These are phyloP conservation scores for Claviceps citrina DNA, from an alignment of 2,329 filamentous ascomycete genomes.

Conservation along the genomic window DNA sequence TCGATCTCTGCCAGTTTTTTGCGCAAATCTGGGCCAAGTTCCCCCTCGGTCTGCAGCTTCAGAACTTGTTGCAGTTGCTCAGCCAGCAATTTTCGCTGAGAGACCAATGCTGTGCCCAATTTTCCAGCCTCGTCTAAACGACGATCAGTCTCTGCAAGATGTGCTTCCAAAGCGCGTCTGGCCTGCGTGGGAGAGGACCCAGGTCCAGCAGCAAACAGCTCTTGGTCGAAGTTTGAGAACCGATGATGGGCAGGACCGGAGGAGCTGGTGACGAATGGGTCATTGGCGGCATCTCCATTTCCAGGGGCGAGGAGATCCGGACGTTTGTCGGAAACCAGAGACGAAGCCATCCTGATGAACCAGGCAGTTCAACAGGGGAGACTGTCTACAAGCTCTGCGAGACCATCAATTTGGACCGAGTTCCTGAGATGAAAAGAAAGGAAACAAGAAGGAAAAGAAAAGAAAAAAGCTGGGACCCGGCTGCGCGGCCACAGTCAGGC, in stretches of 20 bases:
- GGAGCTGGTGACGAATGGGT: slow-evolving; percentile 41
- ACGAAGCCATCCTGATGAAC: slow-evolving; percentile 25
- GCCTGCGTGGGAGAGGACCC: slow-evolving; percentile 68
- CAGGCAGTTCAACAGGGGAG: slow-evolving; percentile 10
- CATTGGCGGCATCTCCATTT: slow-evolving; percentile 24
- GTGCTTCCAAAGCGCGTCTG: slow-evolving; percentile 76
- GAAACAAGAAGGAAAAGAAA: neutral
- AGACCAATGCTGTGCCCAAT: slow-evolving; percentile 71
- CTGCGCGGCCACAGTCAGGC: slow-evolving; percentile 1
- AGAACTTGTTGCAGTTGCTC: slow-evolving; percentile 77
- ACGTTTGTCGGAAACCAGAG: slow-evolving; percentile 25
- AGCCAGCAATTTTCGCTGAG: slow-evolving; percentile 70
- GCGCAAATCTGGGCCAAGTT: slow-evolving; percentile 70
- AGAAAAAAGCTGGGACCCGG: neutral
- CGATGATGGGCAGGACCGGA: slow-evolving; percentile 42
- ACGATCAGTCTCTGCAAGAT: slow-evolving; percentile 82
- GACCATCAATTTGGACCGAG: slow-evolving; percentile 2
- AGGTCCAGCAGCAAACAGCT: slow-evolving; percentile 65
- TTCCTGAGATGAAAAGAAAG: neutral
- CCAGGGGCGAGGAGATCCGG: slow-evolving; percentile 24
- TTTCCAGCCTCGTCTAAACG: slow-evolving; percentile 83
- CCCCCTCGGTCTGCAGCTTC: slow-evolving; percentile 55
- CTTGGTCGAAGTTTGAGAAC: slow-evolving; percentile 69
- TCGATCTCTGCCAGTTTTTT: slow-evolving; percentile 76
- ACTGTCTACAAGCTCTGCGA: slow-evolving; percentile 10